Base-by-base conservation (phyloP, 495 filamentous ascomycete species). In the Oidiodendron maius region DNA sequence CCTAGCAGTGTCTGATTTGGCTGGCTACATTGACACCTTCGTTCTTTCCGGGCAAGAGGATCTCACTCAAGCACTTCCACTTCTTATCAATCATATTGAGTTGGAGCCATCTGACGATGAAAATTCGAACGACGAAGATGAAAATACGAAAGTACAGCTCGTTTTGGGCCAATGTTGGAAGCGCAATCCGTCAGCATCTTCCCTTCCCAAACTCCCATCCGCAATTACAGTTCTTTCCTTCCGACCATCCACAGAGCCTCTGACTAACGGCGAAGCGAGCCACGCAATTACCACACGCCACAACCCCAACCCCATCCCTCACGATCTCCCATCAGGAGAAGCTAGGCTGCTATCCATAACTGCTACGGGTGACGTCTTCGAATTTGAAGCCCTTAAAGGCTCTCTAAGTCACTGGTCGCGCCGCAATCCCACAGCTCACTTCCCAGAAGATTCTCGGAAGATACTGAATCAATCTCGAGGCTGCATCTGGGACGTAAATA, bases 21-120 rank as follows among this genome's bases (percentile, higher is more conserved):
- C 83, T 40, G 94, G 94, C 22, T 85, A 82, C 62, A 75, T 99
- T 23, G 91, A 96, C 60, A 87, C 82, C 12, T 99, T 89, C 82
- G 64, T 86, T 3, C 64, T 96, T 23, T 72, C 78, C 49, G 74
- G 71, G 32, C 72, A 72, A 18, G 68, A 73, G 56, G 72, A 75
- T 42, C 43, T 46, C 42, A 61, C 28, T 47, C 60, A 44, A 65
- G 5, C 46, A 2, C 11, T 36, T 36, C 20, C 39, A 24, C 15
- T 6, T 40, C 18, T 64, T 57, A 43, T 58, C 17, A 43, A 47
- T 16, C 51, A 54, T 46, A 53, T 53, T 50, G 32, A 44, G 9
- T 52, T 44, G 4, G 50, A 44, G 17, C 74, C 72, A 13, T 71
- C 69, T 2, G 75, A 78, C 23, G 20, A 20, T 20, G 72, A 77